Base-by-base conservation (phyloP, 108 stramenopile genomes). In the Discostella pseudostelligera region DNA sequence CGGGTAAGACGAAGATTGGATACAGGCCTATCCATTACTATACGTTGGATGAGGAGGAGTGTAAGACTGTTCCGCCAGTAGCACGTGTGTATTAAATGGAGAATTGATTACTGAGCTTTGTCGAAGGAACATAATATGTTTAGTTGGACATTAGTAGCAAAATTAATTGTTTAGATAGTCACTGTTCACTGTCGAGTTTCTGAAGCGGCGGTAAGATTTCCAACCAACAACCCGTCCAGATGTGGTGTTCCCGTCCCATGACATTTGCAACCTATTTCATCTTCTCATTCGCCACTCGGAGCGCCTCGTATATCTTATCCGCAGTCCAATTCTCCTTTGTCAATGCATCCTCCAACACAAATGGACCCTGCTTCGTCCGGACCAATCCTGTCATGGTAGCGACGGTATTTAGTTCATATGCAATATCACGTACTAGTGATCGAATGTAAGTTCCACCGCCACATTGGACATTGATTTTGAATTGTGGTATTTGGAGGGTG, bases 21-120 rank as follows among this genome's bases (percentile, higher is more conserved):
- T 99, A 98, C 83, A 86, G 99, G 8, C 96, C 96, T 16, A 88
- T 95, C 66, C 97, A 99, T 79, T 84, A 89, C 56, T 89, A 87
- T 65, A 98, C 97, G 10, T 78, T 99, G 32, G 97, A 97, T 69
- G 96, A 96, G 68, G 82, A 97, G 26, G 99, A 98, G 70, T 88
- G 90, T 67, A 66, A 84, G 55, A 65, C 79, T 39, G 96, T 99
- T 21, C 89, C 97, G 17, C 99, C 99, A 12, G 82, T 97, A 56
- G 95, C 96, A 59, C 88, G 99, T 48, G 97, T 98, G 25, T 99
- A 99, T 72, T 99, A 96, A 79, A 25, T 17, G 19, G 49, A 25
- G 2, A 32, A 3, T 4, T 32, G 32, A 3, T 4, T 32, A 5
- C 32, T 32, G 32, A 32, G 32, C 3, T 32, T 32, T 32, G 32